Evolutionary conservation across 2,329 filamentous ascomycete species (phyloP), one percentile per base, ranked within the genome.

Genomic region (Fusarium sp.): DNA sequence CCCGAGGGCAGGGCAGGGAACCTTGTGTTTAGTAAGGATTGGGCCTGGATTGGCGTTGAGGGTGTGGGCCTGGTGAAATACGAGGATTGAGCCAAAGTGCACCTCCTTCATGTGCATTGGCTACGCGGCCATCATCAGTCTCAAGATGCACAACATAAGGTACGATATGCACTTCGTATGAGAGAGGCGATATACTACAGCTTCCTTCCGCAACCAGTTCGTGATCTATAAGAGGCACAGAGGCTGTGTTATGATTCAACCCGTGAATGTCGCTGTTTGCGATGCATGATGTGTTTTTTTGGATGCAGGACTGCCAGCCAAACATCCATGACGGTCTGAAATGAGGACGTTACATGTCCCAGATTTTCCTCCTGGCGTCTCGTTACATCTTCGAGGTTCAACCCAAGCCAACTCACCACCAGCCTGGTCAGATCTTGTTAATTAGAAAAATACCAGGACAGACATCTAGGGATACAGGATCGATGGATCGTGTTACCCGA

Each of bases 1-100:
- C 48, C 66, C 66, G 66, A 67, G 32, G 40, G 50, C 47, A 68
- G 51, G 51, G 49, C 52, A 55, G 62, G 32, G 55, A 67, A 68
- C 52, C 52, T 69, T 68, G 66, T 63, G 52, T 67, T 66, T 68
- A 67, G 56, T 70, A 70, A 67, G 66, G 56, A 50, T 63, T 50
- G 52, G 49, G 52, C 19, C 41, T 53, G 62, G 62, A 70, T 70
- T 63, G 62, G 65, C 54, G 43, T 59, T 28, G 53, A 52, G 47
- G 66, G 43, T 40, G 66, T 68, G 66, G 66, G 62, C 37, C 67
- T 51, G 47, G 35, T 32, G 62, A 70, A 68, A 69, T 69, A 69
- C 67, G 67, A 69, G 67, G 50, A 52, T 51, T 46, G 41, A 53
- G 50, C 17, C 37, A 50, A 50, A 54, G 35, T 37, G 45, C 50